Percentiles rank a stretch among this genome's conserved stretches.
Evolutionary conservation across 768 basidiomycete genomes (phyloP).

Genomic region (Suillus paluster): DNA sequence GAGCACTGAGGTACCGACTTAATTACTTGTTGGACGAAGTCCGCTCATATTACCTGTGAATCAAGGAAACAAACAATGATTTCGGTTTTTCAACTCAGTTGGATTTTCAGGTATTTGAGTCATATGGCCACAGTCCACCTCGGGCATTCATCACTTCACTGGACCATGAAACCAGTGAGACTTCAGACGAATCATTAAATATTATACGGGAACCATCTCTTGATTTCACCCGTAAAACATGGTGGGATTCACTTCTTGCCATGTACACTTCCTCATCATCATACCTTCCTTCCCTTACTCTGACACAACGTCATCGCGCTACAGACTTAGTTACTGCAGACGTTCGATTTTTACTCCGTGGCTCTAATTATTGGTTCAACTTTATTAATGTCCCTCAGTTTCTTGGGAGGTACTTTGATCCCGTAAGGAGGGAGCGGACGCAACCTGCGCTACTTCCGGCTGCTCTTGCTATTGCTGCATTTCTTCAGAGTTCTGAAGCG

Average conservation of each 20-base stretch:
- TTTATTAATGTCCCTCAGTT: constrained; percentile 77
- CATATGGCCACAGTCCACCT: constrained; percentile 4
- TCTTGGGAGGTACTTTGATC: constrained; percentile 60
- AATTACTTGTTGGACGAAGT: constrained; percentile 23
- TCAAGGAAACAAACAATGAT: constrained; percentile 24
- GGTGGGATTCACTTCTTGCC: constrained; percentile 76
- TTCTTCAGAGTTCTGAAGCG: constrained; percentile 71
- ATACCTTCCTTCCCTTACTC: constrained; percentile 38
- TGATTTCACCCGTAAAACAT: constrained; percentile 69
- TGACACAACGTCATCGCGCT: constrained; percentile 50
- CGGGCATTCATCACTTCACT: constrained; percentile 16
- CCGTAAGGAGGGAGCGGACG: constrained; percentile 54
- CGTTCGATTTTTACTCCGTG: constrained; percentile 65
- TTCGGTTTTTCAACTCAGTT: constrained; percentile 11
- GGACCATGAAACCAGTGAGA: constrained; percentile 18
- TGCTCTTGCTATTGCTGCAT: constrained; percentile 65
- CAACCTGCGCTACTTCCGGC: constrained; percentile 72
- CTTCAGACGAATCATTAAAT: constrained; percentile 14
- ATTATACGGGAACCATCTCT: constrained; percentile 65
- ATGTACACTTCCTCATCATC: constrained; percentile 49
- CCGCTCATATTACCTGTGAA: constrained; percentile 27
- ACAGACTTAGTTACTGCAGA: constrained; percentile 54
- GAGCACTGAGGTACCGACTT: constrained; percentile 36
- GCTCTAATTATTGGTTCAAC: constrained; percentile 73
- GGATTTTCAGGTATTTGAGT: constrained; percentile 9